phyloP scores from a whole-genome alignment of 2,329 filamentous ascomycete species.

The Talaromyces islandicus region DNA sequence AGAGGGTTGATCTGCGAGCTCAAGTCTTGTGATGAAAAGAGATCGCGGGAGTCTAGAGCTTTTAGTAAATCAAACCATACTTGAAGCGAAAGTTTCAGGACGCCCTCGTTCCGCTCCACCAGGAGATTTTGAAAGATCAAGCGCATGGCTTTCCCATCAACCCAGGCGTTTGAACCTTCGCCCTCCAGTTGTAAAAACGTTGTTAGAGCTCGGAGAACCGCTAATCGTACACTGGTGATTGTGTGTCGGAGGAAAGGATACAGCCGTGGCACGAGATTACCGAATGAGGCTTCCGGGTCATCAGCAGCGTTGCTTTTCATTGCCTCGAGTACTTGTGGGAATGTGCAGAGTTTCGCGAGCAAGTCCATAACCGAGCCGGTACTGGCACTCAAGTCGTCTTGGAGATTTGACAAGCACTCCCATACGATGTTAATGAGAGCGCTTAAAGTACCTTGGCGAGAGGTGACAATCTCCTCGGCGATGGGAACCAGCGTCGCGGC shows the following conservation, averaged over 20 bases:
- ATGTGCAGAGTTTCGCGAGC: slow-evolving; percentile 89
- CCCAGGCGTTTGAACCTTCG: slow-evolving; percentile 77
- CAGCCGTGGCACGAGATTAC: slow-evolving; percentile 81
- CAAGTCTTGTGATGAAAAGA: slow-evolving; percentile 63
- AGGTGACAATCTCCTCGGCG: slow-evolving; percentile 84
- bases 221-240: slow-evolving; percentile 89
- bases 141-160: slow-evolving; percentile 80
- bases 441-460: slow-evolving; percentile 72
- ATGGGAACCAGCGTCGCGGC: slow-evolving; percentile 97
- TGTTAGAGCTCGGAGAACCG: slow-evolving; percentile 83
- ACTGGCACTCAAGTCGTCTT: slow-evolving; percentile 92
- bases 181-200: slow-evolving; percentile 87
- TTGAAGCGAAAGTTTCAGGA: slow-evolving; percentile 75
- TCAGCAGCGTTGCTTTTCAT: slow-evolving; percentile 86
- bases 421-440: slow-evolving; percentile 89
- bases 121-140: slow-evolving; percentile 92
- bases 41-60: slow-evolving; percentile 56
- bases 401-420: slow-evolving; percentile 94
- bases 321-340: slow-evolving; percentile 82
- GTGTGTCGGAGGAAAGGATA: slow-evolving; percentile 97
- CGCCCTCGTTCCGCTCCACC: slow-evolving; percentile 81
- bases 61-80: slow-evolving; percentile 77
- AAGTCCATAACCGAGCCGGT: slow-evolving; percentile 99
- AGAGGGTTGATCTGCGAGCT: slow-evolving; percentile 70
- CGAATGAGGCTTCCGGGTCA: slow-evolving; percentile 84